Evolutionary conservation across 768 basidiomycete species (phyloP).

Genomic region (Lactarius psammicola): DNA sequence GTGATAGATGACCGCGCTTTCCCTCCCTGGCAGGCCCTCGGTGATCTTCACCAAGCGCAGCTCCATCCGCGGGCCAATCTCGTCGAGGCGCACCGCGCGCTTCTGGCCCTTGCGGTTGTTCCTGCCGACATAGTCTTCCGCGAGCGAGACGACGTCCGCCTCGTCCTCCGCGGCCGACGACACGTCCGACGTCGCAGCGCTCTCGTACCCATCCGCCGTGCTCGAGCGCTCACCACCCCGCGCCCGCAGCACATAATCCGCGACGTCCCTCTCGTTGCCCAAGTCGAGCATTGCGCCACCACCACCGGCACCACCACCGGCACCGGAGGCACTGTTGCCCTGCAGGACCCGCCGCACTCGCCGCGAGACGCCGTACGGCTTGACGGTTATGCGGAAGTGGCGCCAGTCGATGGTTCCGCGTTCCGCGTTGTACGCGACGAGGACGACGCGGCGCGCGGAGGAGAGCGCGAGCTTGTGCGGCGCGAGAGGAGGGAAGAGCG

Average conservation of each 20-base stretch:
- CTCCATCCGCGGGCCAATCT: constrained; percentile 96
- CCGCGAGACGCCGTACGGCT: constrained; percentile 90
- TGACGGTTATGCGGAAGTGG: constrained; percentile 93
- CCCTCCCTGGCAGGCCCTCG: constrained; percentile 91
- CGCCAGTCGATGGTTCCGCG: constrained; percentile 87
- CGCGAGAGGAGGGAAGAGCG: constrained; percentile 90
- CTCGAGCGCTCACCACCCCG: no score
- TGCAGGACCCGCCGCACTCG: constrained; percentile 87
- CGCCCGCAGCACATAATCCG: constrained; percentile 86
- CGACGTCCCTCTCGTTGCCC: constrained; percentile 88
- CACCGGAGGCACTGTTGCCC: constrained; percentile 38
- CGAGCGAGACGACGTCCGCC: constrained; percentile 74
- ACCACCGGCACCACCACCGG: constrained; percentile 21
- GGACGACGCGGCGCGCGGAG: constrained; percentile 90
- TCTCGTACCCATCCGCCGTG: constrained; percentile 66
- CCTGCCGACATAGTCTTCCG: constrained; percentile 91
- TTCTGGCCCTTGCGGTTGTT: constrained; percentile 91
- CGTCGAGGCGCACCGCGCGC: constrained; percentile 87
- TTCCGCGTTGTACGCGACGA: constrained; percentile 86
- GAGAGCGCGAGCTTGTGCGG: constrained; percentile 78
- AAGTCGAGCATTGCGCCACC: constrained; percentile 62
- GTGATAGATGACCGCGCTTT: constrained; percentile 92
- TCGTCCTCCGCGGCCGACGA: constrained; percentile 86
- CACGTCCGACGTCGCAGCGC: constrained; percentile 57
- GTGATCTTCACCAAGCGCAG: constrained; percentile 88